A percentile compares a stretch with the other conserved stretches of the same genome.
Evolutionary conservation across 257 asterid genomes (phyloP).

Genomic region (Galeopsis tetrahit): DNA sequence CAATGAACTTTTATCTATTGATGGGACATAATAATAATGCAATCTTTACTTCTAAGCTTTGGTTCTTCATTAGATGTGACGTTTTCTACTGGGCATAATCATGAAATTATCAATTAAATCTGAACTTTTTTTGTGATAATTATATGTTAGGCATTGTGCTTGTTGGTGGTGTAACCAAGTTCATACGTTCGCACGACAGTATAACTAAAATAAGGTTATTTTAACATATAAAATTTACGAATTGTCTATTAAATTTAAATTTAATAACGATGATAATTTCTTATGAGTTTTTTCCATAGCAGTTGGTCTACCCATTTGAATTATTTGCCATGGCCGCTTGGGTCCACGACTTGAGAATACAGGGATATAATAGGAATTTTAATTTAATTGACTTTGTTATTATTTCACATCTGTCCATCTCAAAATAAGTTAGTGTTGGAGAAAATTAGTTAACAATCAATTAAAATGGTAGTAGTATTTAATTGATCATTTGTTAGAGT

Average conservation of each 20-base stretch:
- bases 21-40: conserved; percentile 37
- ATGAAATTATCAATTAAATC: conserved; percentile 17
- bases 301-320: background rate
- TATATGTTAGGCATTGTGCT: conserved; percentile 26
- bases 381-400: too few species aligned
- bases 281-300: background rate
- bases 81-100: conserved; percentile 26
- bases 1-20: conserved; percentile 18
- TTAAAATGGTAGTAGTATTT: too few species aligned
- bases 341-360: background rate
- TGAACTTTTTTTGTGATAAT: background rate
- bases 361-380: too few species aligned
- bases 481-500: too few species aligned
- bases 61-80: conserved; percentile 30
- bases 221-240: background rate
- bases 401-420: too few species aligned
- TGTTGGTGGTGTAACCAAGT: conserved; percentile 17
- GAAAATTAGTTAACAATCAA: too few species aligned
- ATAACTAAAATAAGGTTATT: background rate
- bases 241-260: background rate
- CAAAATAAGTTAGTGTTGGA: too few species aligned
- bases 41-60: conserved; percentile 45
- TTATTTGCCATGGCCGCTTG: background rate
- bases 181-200: background rate
- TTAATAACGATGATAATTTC: background rate